A percentile compares a stretch with the other conserved stretches of the same genome.
These are phyloP conservation scores for Globisporangium perplexum DNA, from an alignment of 352 stramenopile species.

Conservation along the genomic window DNA sequence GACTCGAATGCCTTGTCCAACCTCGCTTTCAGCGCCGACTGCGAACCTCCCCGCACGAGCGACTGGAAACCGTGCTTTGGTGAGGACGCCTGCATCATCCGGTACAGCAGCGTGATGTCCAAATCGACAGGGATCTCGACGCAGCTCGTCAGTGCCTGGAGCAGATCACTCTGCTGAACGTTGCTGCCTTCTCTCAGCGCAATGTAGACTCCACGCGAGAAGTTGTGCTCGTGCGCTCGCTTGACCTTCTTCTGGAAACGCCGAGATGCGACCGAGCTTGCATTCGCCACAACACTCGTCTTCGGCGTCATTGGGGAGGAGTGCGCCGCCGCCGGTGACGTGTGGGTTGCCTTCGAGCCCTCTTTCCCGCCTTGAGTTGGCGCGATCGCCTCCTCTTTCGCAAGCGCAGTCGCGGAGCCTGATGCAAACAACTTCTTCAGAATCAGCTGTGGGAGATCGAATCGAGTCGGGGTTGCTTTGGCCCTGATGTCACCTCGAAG, in stretches of 20 bases:
- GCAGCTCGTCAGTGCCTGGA: constrained; percentile 83
- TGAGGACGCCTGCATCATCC: constrained; percentile 59
- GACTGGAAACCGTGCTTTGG: constrained; percentile 16
- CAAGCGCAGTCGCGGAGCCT: constrained; percentile 8
- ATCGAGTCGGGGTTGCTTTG: constrained; percentile 13
- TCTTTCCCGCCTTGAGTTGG: not conserved
- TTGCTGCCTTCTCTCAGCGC: constrained; percentile 62
- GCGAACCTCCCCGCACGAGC: constrained; percentile 32
- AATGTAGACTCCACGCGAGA: constrained; percentile 83
- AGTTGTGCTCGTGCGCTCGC: constrained; percentile 84
- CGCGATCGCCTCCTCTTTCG: constrained; percentile 9
- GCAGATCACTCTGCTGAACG: constrained; percentile 80
- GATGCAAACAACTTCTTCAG: constrained; percentile 54
- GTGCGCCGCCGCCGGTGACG: constrained; percentile 10
- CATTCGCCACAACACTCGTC: constrained; percentile 4
- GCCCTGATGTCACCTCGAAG: constrained; percentile 28
- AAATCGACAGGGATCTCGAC: constrained; percentile 81
- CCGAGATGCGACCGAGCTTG: constrained; percentile 29
- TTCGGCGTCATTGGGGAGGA: constrained; percentile 5
- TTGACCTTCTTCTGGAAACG: constrained; percentile 82
- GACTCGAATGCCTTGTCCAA: constrained; percentile 69
- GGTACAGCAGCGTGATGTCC: constrained; percentile 84
- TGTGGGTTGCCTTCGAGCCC: not conserved
- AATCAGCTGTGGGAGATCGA: constrained; percentile 39
- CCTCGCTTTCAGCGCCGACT: constrained; percentile 48